Evolutionary conservation across 345 rosid genomes (phyloP).

Genomic region (Eucalyptus marginata): DNA sequence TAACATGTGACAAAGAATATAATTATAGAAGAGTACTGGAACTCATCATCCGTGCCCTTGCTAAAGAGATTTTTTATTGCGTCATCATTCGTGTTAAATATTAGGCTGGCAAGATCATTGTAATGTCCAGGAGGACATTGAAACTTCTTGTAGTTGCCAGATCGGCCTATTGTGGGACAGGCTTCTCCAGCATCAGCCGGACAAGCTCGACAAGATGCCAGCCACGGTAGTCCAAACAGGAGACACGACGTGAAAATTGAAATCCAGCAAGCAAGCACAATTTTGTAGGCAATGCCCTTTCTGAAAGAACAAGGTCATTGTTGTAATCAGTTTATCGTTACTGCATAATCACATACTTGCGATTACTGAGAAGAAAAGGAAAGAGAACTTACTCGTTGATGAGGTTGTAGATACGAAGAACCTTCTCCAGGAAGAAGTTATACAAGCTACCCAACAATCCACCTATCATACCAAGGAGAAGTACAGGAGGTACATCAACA

Average conservation of each 20-base stretch:
- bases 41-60: slow-evolving; percentile 66
- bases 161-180: slow-evolving; percentile 89
- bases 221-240: slow-evolving; percentile 88
- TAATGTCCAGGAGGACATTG: slow-evolving; percentile 74
- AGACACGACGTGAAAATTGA: slow-evolving; percentile 79
- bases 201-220: slow-evolving; percentile 72
- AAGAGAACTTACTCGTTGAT: slow-evolving; percentile 58
- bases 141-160: slow-evolving; percentile 92
- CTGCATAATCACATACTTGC: not conserved
- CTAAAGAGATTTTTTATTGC: slow-evolving; percentile 90
- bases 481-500: slow-evolving; percentile 63
- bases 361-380: not conserved
- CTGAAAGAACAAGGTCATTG: slow-evolving; percentile 20
- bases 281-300: slow-evolving; percentile 49
- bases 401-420: slow-evolving; percentile 57
- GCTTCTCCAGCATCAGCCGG: slow-evolving; percentile 59
- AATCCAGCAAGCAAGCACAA: slow-evolving; percentile 50
- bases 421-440: slow-evolving; percentile 58
- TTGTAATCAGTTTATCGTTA: not conserved
- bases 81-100: slow-evolving; percentile 90
- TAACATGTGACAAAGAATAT: slow-evolving; percentile 67
- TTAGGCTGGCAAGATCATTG: slow-evolving; percentile 94
- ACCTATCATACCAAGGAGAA: slow-evolving; percentile 71
- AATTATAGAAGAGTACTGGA: slow-evolving; percentile 52
- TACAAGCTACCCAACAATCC: slow-evolving; percentile 81